Evolutionary conservation across 2,329 filamentous ascomycete genomes (phyloP).

Genomic region (Curvularia lunata): DNA sequence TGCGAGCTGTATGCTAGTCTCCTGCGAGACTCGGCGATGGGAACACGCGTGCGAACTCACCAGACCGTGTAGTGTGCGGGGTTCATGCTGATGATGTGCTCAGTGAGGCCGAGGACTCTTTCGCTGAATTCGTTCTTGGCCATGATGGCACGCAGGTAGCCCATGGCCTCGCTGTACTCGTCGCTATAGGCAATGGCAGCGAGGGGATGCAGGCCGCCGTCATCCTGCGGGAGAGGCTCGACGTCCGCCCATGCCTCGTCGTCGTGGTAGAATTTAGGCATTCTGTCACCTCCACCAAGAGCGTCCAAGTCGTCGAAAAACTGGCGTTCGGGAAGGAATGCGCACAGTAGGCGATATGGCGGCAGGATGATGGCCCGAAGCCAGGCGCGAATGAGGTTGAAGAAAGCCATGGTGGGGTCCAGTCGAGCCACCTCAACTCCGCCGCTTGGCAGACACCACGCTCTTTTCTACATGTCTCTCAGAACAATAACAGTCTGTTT

Average conservation of each 20-base stretch:
- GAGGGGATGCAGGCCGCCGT: constrained; percentile 76
- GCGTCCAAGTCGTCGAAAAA: not conserved
- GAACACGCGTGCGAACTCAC: constrained; percentile 52
- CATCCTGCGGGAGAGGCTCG: constrained; percentile 79
- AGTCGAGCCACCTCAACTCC: constrained; percentile 11
- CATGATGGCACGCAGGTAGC: constrained; percentile 94
- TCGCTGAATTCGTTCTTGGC: constrained; percentile 81
- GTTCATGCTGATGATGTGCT: constrained; percentile 90
- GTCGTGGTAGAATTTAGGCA: constrained; percentile 60
- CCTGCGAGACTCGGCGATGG: constrained; percentile 5
- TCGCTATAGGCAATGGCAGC: constrained; percentile 92
- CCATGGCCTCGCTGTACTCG: constrained; percentile 89
- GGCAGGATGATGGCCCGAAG: constrained; percentile 18
- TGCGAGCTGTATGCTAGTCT: constrained; percentile 1
- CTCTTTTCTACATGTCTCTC: constrained; percentile 17
- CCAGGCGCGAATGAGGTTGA: constrained; percentile 27
- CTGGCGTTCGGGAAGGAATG: constrained; percentile 9
- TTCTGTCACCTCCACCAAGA: constrained; percentile 18
- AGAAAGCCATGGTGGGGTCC: constrained; percentile 23
- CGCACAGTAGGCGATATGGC: constrained; percentile 20
- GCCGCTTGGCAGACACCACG: constrained; percentile 23
- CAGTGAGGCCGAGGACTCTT: constrained; percentile 79
- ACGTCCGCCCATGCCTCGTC: constrained; percentile 86
- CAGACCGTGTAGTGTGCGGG: constrained; percentile 98
- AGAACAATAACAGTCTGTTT: constrained; percentile 26